Percentiles rank a stretch among this genome's conserved stretches.
These are phyloP conservation scores for Populus hybrid DNA, from an alignment of 441 rosid genomes.

Conservation along the genomic window DNA sequence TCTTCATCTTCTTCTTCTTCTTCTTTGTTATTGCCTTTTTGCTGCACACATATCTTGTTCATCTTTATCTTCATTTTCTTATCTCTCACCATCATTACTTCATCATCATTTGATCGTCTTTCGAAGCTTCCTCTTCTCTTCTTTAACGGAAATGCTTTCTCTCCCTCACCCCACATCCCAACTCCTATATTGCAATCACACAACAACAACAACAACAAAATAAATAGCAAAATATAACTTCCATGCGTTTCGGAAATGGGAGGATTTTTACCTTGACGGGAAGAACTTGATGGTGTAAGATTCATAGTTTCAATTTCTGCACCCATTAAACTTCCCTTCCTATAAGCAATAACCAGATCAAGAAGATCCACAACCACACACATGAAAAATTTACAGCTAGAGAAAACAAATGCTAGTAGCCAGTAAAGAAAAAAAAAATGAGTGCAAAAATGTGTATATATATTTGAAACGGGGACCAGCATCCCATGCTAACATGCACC, in stretches of 20 bases:
- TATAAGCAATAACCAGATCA: slow-evolving; percentile 21
- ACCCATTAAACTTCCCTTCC: slow-evolving; percentile 26
- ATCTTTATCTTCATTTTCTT: slow-evolving; percentile 42
- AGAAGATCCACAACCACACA: slow-evolving; percentile 29
- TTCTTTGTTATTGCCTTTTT: slow-evolving; percentile 13
- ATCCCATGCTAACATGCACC: slow-evolving; percentile 82
- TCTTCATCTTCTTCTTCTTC: slow-evolving; percentile 7
- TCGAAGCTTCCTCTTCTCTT: slow-evolving; percentile 58
- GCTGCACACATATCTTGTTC: slow-evolving; percentile 29
- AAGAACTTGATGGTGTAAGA: slow-evolving; percentile 25
- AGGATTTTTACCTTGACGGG: slow-evolving; percentile 30
- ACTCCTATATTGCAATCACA: slow-evolving; percentile 14
- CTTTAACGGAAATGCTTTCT: slow-evolving; percentile 48
- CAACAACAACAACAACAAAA: background rate
- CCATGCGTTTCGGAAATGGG: background rate
- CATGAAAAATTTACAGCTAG: slow-evolving; percentile 13
- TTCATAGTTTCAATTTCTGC: slow-evolving; percentile 21
- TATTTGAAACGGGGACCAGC: slow-evolving; percentile 56
- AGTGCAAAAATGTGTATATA: slow-evolving; percentile 16
- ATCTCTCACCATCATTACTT: slow-evolving; percentile 17
- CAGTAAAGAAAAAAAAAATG: slow-evolving; percentile 31
- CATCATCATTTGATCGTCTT: slow-evolving; percentile 29
- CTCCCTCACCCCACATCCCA: slow-evolving; percentile 42
- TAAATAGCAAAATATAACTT: background rate
- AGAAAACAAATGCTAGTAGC: slow-evolving; percentile 7